Conservation (phyloP, 768 basidiomycete species). For the Porphyrellus cyaneotinctus region DNA sequence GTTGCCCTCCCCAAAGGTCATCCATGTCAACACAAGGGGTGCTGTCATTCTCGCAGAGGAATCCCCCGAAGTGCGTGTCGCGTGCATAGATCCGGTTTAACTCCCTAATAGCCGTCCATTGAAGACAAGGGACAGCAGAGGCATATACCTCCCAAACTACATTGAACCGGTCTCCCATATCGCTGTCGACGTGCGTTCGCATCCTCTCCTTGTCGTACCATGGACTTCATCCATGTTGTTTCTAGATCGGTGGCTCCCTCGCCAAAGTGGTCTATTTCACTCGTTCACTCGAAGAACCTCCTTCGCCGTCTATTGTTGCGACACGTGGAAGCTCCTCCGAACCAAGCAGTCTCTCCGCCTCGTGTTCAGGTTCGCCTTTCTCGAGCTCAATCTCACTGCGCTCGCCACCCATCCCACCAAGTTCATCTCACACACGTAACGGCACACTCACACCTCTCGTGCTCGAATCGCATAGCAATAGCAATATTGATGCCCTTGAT, state of each 20-base stretch:
- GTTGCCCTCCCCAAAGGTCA: conserved; percentile 78
- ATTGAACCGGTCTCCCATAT: conserved; percentile 98
- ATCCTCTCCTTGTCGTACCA: background rate
- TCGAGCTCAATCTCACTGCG: conserved; percentile 5
- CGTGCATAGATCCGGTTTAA: conserved; percentile 1
- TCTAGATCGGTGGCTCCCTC: conserved; percentile 91
- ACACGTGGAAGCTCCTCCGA: conserved; percentile 53
- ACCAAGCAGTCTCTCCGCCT: conserved; percentile 42
- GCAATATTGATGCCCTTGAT: conserved; percentile 29
- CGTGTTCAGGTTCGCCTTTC: conserved; percentile 27
- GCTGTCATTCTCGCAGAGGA: conserved; percentile 92
- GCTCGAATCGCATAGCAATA: conserved; percentile 48
- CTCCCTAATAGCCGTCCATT: conserved; percentile 13
- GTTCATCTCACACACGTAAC: conserved; percentile 39
- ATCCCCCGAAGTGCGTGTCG: conserved; percentile 75
- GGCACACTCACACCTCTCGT: conserved; percentile 83
- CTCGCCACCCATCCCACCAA: conserved; percentile 25
- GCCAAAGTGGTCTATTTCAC: conserved; percentile 99
- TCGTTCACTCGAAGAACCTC: conserved; percentile 82
- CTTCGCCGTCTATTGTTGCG: conserved; percentile 65
- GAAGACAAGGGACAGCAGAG: conserved; percentile 89
- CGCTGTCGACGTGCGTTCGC: conserved; percentile 82
- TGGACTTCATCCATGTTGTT: background rate
- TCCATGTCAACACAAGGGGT: conserved; percentile 93
- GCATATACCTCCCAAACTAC: conserved; percentile 96